phyloP scores from a whole-genome alignment of 805 yeast species.

The Metschnikowia hibisci region DNA sequence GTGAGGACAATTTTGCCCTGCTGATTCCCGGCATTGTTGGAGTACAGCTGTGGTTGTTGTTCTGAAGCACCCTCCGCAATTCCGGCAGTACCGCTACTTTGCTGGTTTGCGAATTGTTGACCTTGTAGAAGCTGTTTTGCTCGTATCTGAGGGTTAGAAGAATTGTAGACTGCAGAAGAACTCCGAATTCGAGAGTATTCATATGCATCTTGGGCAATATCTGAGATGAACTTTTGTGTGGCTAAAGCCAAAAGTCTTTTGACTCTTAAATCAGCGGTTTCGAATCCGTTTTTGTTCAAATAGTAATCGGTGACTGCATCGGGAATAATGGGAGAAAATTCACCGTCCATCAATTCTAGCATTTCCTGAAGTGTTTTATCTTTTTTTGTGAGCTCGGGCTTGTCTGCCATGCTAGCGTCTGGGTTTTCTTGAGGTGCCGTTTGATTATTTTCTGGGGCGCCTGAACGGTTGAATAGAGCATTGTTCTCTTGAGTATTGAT shows the following conservation, averaged over 20 bases:
- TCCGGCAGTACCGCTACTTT: constrained; percentile 25
- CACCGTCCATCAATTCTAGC: constrained; percentile 78
- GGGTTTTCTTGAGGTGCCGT: constrained; percentile 6
- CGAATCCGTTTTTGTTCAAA: constrained; percentile 78
- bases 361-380: constrained; percentile 84
- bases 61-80: constrained; percentile 27
- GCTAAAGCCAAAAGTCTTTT: constrained; percentile 88
- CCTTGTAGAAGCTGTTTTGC: constrained; percentile 75
- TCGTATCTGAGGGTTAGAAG: constrained; percentile 80
- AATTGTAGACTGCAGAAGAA: constrained; percentile 78
- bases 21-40: constrained; percentile 46
- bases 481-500: background rate
- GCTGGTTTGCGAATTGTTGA: constrained; percentile 46
- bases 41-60: constrained; percentile 30
- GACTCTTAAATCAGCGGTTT: constrained; percentile 64
- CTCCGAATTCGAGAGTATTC: constrained; percentile 92
- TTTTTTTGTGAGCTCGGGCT: constrained; percentile 68
- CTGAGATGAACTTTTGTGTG: constrained; percentile 91
- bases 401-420: constrained; percentile 26
- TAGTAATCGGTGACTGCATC: constrained; percentile 95
- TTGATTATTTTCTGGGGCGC: background rate
- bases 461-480: background rate
- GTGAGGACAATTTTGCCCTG: constrained; percentile 83
- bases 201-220: constrained; percentile 93
- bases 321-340: constrained; percentile 92